A percentile compares a stretch with the other conserved stretches of the same genome.
phyloP scores from a whole-genome alignment of 2,329 filamentous ascomycete genomes.

The Sporothrix euskadiensis region DNA sequence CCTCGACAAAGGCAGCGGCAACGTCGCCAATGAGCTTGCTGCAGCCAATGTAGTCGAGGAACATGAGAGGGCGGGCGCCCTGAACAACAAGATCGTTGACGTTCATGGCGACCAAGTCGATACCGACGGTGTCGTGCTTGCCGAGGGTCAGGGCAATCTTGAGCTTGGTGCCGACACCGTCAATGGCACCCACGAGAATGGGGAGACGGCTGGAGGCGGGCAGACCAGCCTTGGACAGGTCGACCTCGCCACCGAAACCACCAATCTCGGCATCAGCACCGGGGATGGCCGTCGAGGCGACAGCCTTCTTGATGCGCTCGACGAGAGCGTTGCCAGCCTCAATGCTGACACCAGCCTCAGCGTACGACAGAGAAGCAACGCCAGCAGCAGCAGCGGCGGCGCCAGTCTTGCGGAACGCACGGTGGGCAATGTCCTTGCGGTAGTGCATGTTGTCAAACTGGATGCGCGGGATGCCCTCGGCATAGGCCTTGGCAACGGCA shows the following conservation, averaged over 20 bases:
- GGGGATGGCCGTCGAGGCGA: constrained; percentile 78
- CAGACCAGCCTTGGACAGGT: constrained; percentile 74
- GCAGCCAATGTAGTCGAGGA: constrained; percentile 97
- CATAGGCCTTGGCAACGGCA: constrained; percentile 84
- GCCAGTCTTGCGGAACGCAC: constrained; percentile 57
- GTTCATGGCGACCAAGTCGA: constrained; percentile 98
- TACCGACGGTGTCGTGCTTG: constrained; percentile 91
- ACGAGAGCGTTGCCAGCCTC: constrained; percentile 93
- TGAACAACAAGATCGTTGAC: constrained; percentile 97
- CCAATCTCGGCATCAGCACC: constrained; percentile 93
- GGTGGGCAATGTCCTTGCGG: constrained; percentile 87
- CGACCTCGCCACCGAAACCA: constrained; percentile 87
- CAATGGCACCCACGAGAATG: constrained; percentile 88
- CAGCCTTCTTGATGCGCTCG: constrained; percentile 83
- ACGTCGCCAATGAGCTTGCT: constrained; percentile 77
- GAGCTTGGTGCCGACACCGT: constrained; percentile 95
- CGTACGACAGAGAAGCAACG: constrained; percentile 75
- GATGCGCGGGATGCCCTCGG: constrained; percentile 71
- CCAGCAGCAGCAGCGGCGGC: constrained; percentile 33
- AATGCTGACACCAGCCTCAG: constrained; percentile 89
- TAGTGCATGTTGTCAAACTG: constrained; percentile 88
- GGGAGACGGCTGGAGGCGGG: constrained; percentile 74
- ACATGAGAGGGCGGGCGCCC: constrained; percentile 91
- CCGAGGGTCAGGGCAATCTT: constrained; percentile 89
- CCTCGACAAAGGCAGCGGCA: constrained; percentile 83